phyloP scores from a whole-genome alignment of 768 basidiomycete genomes.

The Clavulina sp. region DNA sequence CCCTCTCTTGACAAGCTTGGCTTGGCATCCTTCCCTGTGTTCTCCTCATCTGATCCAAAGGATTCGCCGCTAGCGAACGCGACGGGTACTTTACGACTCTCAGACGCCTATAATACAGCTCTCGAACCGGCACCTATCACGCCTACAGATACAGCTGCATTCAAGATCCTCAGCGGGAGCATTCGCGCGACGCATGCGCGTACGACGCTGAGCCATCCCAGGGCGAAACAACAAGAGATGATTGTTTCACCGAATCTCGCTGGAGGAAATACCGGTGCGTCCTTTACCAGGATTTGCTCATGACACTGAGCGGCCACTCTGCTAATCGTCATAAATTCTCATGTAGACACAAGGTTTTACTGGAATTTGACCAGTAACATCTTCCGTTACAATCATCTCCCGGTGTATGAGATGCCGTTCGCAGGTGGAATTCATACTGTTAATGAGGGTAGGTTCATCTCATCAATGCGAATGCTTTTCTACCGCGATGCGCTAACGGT shows the following conservation, averaged over 20 bases:
- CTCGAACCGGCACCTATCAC: constrained; percentile 56
- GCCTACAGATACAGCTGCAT: constrained; percentile 27
- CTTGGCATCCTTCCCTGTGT: too few relatives aligned
- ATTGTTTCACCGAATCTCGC: constrained; percentile 25
- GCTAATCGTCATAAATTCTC: neutral
- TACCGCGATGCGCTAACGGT: neutral
- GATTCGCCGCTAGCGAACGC: neutral
- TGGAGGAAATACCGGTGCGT: constrained; percentile 11
- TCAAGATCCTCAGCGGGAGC: constrained; percentile 38
- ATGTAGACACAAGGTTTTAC: constrained; percentile 35
- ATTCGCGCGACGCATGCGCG: constrained; percentile 30
- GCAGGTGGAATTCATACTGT: constrained; percentile 52
- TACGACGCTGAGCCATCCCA: constrained; percentile 8
- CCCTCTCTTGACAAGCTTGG: neutral
- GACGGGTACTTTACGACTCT: constrained; percentile 32
- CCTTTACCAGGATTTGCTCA: neutral
- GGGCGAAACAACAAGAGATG: constrained; percentile 2
- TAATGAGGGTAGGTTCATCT: constrained; percentile 38
- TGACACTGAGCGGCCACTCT: neutral
- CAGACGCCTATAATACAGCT: constrained; percentile 29
- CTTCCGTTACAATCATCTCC: constrained; percentile 37
- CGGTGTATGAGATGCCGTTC: constrained; percentile 11
- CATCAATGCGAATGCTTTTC: neutral
- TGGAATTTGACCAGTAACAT: constrained; percentile 43
- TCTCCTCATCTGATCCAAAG: neutral